These are phyloP conservation scores for Xylaria sp. DNA, from an alignment of 2,329 filamentous ascomycete species.

Conservation along the genomic window DNA sequence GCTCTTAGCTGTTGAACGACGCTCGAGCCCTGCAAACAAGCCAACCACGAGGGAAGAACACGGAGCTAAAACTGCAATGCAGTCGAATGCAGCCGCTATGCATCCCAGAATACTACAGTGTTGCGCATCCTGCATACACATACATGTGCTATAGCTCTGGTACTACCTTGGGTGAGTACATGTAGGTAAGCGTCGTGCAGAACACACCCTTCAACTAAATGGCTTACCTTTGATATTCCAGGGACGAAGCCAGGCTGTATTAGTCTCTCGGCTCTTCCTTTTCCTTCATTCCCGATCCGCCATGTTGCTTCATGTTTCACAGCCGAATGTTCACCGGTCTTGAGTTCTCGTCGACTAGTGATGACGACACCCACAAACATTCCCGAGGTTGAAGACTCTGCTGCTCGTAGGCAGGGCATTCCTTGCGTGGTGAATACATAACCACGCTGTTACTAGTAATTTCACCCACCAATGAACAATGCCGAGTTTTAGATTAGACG, in stretches of 20 bases:
- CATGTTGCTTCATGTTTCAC: conserved; percentile 19
- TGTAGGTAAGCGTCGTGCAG: background rate
- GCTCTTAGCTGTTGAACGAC: conserved; percentile 17
- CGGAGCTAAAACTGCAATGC: conserved; percentile 10
- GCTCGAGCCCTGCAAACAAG: conserved; percentile 14
- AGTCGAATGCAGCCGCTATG: conserved; percentile 13
- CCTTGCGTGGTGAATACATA: conserved; percentile 6
- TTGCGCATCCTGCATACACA: conserved; percentile 19
- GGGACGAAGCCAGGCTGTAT: background rate
- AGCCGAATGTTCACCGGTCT: conserved; percentile 24
- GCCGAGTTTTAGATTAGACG: conserved; percentile 2
- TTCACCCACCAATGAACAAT: conserved; percentile 21
- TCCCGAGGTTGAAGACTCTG: conserved; percentile 15
- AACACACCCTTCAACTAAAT: background rate
- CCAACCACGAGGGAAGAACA: conserved; percentile 3
- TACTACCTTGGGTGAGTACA: background rate
- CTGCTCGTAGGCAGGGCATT: background rate
- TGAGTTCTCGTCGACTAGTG: conserved; percentile 3
- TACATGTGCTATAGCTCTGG: no score
- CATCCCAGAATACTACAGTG: conserved; percentile 2
- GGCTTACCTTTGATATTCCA: background rate
- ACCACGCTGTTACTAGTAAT: background rate
- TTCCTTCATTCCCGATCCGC: background rate
- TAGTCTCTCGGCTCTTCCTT: conserved; percentile 8
- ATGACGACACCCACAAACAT: background rate